Conservation (phyloP, 169 alveolate genomes). For the Eimeria maxima region DNA sequence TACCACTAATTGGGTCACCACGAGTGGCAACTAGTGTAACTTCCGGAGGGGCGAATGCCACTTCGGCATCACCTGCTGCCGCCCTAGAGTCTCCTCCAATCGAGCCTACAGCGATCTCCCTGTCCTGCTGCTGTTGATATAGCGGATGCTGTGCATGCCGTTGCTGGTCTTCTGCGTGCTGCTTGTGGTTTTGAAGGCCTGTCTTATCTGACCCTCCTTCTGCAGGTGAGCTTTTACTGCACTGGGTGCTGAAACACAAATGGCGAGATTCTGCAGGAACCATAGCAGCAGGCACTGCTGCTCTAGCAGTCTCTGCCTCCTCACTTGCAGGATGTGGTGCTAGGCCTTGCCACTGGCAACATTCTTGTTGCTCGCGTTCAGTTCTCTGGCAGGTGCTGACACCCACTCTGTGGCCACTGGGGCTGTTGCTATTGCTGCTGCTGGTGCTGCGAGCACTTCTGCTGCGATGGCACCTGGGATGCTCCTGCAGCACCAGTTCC, state of each 20-base stretch:
- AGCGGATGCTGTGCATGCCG: not conserved
- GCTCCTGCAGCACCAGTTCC: conserved; percentile 61
- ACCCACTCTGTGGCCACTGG: conserved; percentile 3
- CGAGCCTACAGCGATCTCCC: not conserved
- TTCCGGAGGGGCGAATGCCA: not conserved
- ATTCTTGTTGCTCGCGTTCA: not conserved
- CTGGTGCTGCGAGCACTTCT: conserved; percentile 24
- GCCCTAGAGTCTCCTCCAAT: not conserved
- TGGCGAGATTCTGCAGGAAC: not conserved
- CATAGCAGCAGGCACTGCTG: conserved; percentile 5
- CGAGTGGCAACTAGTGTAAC: not conserved
- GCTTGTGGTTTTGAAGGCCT: not conserved
- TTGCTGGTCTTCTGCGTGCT: not conserved
- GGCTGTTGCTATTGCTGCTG: conserved; percentile 56
- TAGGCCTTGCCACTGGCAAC: not conserved
- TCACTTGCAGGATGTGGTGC: not conserved
- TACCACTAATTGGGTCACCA: not conserved
- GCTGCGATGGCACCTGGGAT: conserved; percentile 3
- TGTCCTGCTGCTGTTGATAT: conserved; percentile 22
- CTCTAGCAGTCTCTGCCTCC: not conserved
- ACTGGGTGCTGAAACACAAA: not conserved
- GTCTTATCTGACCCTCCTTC: not conserved
- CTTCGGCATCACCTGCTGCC: conserved; percentile 10
- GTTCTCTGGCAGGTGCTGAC: not conserved
- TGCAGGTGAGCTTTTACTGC: not conserved